A percentile compares a stretch with the other conserved stretches of the same genome.
Evolutionary conservation across 2,329 filamentous ascomycete genomes (phyloP).

Genomic region (Aureobasidium sp.): DNA sequence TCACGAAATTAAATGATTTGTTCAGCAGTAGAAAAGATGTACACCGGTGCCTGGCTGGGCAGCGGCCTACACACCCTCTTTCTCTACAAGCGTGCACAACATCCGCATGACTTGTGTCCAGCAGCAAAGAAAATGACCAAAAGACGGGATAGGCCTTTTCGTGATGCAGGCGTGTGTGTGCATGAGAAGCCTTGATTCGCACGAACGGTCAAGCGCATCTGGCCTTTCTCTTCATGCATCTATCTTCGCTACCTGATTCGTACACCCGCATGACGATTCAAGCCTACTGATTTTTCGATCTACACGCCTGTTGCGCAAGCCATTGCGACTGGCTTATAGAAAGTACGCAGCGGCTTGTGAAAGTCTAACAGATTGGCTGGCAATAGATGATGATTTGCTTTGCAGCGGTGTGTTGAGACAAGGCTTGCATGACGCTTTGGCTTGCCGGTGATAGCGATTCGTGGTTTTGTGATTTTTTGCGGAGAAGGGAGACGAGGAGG

Average conservation of each 20-base stretch:
- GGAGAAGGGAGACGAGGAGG: not conserved
- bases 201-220: not conserved
- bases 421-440: not conserved
- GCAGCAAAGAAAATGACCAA: conserved; percentile 7
- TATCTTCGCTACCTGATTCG: not conserved
- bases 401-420: conserved; percentile 3
- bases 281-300: not conserved
- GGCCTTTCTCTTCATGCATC: not conserved
- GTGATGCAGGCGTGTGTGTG: not conserved
- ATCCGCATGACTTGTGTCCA: not conserved
- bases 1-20: not conserved
- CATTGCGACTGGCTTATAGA: not conserved
- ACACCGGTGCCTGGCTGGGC: conserved; percentile 11
- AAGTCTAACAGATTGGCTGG: conserved; percentile 4
- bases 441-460: not conserved
- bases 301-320: not conserved
- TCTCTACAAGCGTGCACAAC: not conserved
- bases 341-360: not conserved
- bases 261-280: not conserved
- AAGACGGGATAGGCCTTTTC: not conserved
- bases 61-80: conserved; percentile 12
- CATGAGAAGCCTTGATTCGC: not conserved
- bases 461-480: not conserved
- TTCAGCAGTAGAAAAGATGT: not conserved
- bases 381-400: not conserved